phyloP scores from a whole-genome alignment of 305 asterid species.

The Fraxinus baroniana region DNA sequence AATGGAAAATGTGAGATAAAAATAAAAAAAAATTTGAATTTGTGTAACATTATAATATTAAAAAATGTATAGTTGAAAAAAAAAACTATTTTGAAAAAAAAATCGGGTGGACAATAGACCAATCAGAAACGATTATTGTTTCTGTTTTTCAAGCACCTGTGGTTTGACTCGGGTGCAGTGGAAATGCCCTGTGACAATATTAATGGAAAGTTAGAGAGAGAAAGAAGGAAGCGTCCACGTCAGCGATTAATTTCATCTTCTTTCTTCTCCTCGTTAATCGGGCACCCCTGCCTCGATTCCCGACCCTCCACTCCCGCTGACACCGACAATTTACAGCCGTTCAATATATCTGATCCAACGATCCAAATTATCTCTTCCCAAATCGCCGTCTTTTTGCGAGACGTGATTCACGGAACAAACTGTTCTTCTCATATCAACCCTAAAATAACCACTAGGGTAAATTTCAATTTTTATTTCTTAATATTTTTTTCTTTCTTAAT shows the following conservation, averaged over 20 bases:
- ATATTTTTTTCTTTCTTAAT: no score
- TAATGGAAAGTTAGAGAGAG: constrained; percentile 13
- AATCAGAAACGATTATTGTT: not conserved
- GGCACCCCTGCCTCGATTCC: no score
- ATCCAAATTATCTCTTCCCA: constrained; percentile 20
- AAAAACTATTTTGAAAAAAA: no score
- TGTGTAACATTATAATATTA: no score
- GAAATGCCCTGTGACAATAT: constrained; percentile 21
- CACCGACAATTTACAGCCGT: no score
- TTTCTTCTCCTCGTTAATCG: constrained; percentile 17
- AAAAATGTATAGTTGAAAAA: no score
- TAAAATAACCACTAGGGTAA: constrained; percentile 22
- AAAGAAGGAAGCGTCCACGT: constrained; percentile 22
- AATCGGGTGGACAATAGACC: not conserved
- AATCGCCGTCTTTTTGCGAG: constrained; percentile 32
- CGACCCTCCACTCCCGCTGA: no score
- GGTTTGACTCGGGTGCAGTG: constrained; percentile 32
- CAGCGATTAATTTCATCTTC: not conserved
- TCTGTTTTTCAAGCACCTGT: constrained; percentile 9
- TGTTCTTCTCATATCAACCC: constrained; percentile 32
- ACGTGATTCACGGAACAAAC: constrained; percentile 41
- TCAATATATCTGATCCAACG: not conserved
- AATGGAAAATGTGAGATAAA: no score
- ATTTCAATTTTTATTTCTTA: no score
- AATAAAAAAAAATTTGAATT: no score